phyloP scores from a whole-genome alignment of 495 filamentous ascomycete genomes.

The Talaromyces trachyspermus region DNA sequence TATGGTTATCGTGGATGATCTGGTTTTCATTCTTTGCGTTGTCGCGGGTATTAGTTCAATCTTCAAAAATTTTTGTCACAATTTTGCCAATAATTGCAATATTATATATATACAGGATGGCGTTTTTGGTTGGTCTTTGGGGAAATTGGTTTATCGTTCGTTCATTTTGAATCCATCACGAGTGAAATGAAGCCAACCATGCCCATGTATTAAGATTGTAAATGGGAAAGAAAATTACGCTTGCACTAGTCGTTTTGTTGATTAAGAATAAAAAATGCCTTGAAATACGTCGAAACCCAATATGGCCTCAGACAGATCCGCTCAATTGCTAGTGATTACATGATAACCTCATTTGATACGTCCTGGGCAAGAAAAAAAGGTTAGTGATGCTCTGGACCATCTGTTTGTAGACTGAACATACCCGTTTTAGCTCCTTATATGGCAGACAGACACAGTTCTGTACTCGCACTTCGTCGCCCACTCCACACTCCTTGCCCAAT shows the following conservation, averaged over 20 bases:
- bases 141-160: too few relatives aligned
- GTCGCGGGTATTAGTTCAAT: too few relatives aligned
- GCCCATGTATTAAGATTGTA: too few relatives aligned
- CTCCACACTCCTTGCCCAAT: slow-evolving; percentile 90
- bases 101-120: too few relatives aligned
- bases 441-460: slow-evolving; percentile 98
- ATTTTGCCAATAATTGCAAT: too few relatives aligned
- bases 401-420: slow-evolving; percentile 39
- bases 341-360: slow-evolving; percentile 92
- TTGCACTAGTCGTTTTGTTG: too few relatives aligned
- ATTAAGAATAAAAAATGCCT: not conserved
- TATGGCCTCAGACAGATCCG: not conserved
- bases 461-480: slow-evolving; percentile 91
- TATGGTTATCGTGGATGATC: slow-evolving; percentile 2
- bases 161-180: too few relatives aligned
- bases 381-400: not conserved
- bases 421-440: slow-evolving; percentile 97
- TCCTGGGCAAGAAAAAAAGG: slow-evolving; percentile 51
- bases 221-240: too few relatives aligned
- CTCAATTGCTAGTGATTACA: slow-evolving; percentile 44
- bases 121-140: too few relatives aligned
- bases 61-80: too few relatives aligned
- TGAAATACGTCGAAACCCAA: not conserved
- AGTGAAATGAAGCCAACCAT: too few relatives aligned
- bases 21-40: not conserved